Evolutionary conservation across 208 protist genomes (phyloP).

Genomic region (Acanthamoeba sp.): DNA sequence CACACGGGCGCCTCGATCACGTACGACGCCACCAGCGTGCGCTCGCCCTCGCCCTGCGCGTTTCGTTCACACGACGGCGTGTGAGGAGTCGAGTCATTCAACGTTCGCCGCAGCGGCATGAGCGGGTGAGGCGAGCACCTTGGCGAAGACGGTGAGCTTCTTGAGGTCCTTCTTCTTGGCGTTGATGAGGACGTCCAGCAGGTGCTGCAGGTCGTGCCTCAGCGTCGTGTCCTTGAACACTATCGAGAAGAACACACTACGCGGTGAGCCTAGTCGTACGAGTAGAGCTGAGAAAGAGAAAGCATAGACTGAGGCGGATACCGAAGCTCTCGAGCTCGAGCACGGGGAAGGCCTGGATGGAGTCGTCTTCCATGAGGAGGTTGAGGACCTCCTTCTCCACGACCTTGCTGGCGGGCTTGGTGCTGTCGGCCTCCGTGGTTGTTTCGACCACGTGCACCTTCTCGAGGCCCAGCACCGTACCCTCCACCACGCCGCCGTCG

Average conservation of each 20-base stretch:
- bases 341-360: not conserved
- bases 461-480: not conserved
- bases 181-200: not conserved
- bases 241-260: too few species aligned
- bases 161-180: constrained; percentile 48
- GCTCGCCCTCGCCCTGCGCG: not conserved
- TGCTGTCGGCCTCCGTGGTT: not conserved
- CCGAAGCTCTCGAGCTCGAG: not conserved
- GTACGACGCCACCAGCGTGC: not conserved
- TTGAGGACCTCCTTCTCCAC: constrained; percentile 4
- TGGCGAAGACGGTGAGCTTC: not conserved
- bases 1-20: constrained; percentile 2
- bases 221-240: constrained; percentile 3
- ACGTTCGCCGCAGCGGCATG: too few species aligned
- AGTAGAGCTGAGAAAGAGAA: not conserved
- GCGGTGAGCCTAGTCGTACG: too few species aligned
- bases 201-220: constrained; percentile 23
- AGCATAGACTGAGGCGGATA: too few species aligned
- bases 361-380: constrained; percentile 13
- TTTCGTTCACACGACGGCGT: too few species aligned
- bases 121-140: not conserved
- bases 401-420: not conserved
- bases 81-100: too few species aligned
- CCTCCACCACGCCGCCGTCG: not conserved
- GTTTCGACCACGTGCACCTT: not conserved